These are phyloP conservation scores for Perkinsus chesapeaki DNA, from an alignment of 169 alveolate species.

Conservation along the genomic window DNA sequence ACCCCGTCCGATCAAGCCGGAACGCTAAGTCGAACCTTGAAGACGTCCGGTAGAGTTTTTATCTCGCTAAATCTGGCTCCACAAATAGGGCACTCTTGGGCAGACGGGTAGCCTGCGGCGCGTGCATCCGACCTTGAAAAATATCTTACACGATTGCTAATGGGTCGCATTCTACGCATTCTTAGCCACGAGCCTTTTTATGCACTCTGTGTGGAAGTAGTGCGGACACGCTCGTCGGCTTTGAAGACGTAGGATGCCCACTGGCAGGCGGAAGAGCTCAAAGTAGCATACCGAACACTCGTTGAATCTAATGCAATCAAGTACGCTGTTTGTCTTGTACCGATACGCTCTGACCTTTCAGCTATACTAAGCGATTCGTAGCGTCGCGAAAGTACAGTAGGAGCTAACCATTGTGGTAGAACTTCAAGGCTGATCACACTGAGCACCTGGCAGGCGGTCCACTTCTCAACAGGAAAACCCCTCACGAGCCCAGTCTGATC, in stretches of 20 bases:
- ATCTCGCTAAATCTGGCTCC: neutral
- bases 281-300: neutral
- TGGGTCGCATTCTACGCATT: neutral
- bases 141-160: neutral
- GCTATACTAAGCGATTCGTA: neutral
- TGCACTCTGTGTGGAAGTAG: neutral
- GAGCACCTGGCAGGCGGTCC: constrained; percentile 3
- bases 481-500: neutral
- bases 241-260: neutral
- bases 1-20: neutral
- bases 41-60: neutral
- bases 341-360: neutral
- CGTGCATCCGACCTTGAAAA: neutral
- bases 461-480: neutral
- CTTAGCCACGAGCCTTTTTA: neutral
- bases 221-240: neutral
- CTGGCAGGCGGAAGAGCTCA: neutral
- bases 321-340: too few relatives aligned
- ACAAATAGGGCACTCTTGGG: neutral
- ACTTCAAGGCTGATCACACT: neutral
- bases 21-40: neutral
- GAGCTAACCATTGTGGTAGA: neutral
- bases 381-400: neutral
- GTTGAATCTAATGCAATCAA: too few relatives aligned
- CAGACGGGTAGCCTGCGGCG: neutral